Conservation (phyloP, 2,329 filamentous ascomycete species). For the Fusarium scirpi region DNA sequence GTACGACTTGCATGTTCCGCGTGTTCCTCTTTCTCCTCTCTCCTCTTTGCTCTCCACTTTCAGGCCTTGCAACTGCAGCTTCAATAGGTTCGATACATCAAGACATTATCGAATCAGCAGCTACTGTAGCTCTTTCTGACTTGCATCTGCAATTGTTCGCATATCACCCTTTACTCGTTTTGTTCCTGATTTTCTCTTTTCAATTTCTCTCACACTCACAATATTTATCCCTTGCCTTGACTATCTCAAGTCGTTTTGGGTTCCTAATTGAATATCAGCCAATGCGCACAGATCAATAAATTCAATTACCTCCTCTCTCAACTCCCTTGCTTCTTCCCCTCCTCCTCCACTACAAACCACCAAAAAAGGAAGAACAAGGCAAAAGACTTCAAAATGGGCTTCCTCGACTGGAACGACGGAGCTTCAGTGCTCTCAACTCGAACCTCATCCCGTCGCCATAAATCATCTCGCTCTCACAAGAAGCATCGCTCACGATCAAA, state of each 20-base stretch:
- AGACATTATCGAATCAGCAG: neutral
- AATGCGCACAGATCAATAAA: constrained; percentile 22
- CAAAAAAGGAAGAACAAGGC: neutral
- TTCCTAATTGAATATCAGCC: constrained; percentile 15
- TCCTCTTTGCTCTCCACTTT: constrained; percentile 1
- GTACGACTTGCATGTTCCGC: constrained; percentile 8
- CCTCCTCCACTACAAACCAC: neutral
- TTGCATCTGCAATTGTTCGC: constrained; percentile 40
- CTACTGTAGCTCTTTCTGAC: constrained; percentile 27
- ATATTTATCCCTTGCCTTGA: neutral
- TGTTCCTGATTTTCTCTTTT: constrained; percentile 6
- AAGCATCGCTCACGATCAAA: constrained; percentile 54
- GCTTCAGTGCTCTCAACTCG: constrained; percentile 49
- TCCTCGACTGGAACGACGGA: constrained; percentile 52
- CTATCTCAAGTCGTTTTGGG: neutral
- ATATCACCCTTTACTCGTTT: constrained; percentile 18
- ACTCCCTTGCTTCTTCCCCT: neutral
- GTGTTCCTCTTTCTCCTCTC: constrained; percentile 4
- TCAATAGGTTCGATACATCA: neutral
- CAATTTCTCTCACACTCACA: neutral
- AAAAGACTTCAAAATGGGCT: constrained; percentile 52
- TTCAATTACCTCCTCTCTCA: neutral
- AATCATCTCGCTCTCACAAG: constrained; percentile 50
- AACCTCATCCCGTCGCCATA: constrained; percentile 45
- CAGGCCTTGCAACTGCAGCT: neutral